phyloP scores from a whole-genome alignment of 1,284 basidiomycete genomes.

The Austroboletus niveus region DNA sequence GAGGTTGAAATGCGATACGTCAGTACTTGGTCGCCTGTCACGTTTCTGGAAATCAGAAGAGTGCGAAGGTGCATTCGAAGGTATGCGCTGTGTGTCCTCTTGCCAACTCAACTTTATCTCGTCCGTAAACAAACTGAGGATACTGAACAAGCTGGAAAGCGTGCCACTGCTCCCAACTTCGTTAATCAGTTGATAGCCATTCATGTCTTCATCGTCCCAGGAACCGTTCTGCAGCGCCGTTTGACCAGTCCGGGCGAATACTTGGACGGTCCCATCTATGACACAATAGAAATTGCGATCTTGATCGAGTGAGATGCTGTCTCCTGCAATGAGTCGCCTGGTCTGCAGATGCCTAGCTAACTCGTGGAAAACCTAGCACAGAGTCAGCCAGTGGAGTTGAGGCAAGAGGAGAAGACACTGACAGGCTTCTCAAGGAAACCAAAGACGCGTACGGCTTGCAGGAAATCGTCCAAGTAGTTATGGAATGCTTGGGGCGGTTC shows the following conservation, averaged over 20 bases:
- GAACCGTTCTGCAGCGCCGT: conserved; percentile 48
- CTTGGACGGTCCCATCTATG: conserved; percentile 86
- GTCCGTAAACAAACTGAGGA: conserved; percentile 94
- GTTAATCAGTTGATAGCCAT: conserved; percentile 91
- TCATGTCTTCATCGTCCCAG: conserved; percentile 84
- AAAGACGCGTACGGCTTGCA: conserved; percentile 92
- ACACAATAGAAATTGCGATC: conserved; percentile 97
- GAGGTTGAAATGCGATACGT: conserved; percentile 62
- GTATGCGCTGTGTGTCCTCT: conserved; percentile 44
- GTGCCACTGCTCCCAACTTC: conserved; percentile 95
- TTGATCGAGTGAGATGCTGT: conserved; percentile 86
- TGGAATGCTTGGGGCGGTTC: conserved; percentile 81
- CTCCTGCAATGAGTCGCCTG: conserved; percentile 84
- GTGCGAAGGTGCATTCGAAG: conserved; percentile 20
- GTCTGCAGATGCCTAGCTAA: conserved; percentile 92
- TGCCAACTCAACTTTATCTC: conserved; percentile 94
- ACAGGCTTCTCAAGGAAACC: conserved; percentile 95
- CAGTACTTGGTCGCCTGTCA: conserved; percentile 49
- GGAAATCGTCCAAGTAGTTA: conserved; percentile 93
- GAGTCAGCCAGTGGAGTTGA: not conserved
- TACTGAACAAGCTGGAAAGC: conserved; percentile 93
- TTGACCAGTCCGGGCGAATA: conserved; percentile 72
- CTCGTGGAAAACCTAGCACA: conserved; percentile 85
- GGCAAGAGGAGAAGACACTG: conserved; percentile 23
- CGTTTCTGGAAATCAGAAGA: conserved; percentile 26